Percentiles rank a stretch among this genome's conserved stretches.
Evolutionary conservation across 2,329 filamentous ascomycete genomes (phyloP).

Genomic region (Huntiella bhutanensis): DNA sequence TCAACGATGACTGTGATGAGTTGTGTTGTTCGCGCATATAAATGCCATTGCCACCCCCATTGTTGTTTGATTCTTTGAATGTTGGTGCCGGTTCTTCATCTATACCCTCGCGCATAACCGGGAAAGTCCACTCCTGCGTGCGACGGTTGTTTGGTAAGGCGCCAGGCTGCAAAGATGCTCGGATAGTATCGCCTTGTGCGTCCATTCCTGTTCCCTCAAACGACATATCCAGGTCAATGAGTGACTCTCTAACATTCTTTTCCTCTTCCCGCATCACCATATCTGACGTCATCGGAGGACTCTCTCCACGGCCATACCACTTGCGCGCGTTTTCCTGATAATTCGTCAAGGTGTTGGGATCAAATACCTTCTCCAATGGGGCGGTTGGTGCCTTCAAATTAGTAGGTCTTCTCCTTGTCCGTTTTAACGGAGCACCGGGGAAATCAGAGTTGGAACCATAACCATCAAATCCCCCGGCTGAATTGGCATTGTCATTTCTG

Average conservation of each 20-base stretch:
- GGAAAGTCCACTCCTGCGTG: slow-evolving; percentile 33
- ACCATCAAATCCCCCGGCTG: slow-evolving; percentile 7
- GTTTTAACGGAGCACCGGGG: slow-evolving; percentile 6
- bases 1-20: not conserved
- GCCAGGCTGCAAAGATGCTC: slow-evolving; percentile 2
- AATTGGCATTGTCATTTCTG: slow-evolving; percentile 3
- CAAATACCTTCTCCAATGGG: slow-evolving; percentile 29
- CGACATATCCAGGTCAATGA: slow-evolving; percentile 28
- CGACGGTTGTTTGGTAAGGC: slow-evolving; percentile 16
- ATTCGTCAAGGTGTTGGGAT: slow-evolving; percentile 27
- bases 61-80: slow-evolving; percentile 4
- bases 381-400: slow-evolving; percentile 23
- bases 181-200: slow-evolving; percentile 7
- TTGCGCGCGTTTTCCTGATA: slow-evolving; percentile 26
- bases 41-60: not conserved
- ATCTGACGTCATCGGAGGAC: slow-evolving; percentile 20
- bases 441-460: slow-evolving; percentile 9
- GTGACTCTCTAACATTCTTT: slow-evolving; percentile 22
- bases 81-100: slow-evolving; percentile 10
- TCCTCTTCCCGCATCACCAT: slow-evolving; percentile 26
- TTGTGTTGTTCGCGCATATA: too few relatives aligned
- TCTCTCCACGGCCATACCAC: slow-evolving; percentile 21
- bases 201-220: slow-evolving; percentile 15
- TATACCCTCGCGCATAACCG: slow-evolving; percentile 3
- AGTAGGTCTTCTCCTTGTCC: slow-evolving; percentile 23